A percentile compares a stretch with the other conserved stretches of the same genome.
phyloP scores from a whole-genome alignment of 2,329 filamentous ascomycete genomes.

The Verticillium longisporum region DNA sequence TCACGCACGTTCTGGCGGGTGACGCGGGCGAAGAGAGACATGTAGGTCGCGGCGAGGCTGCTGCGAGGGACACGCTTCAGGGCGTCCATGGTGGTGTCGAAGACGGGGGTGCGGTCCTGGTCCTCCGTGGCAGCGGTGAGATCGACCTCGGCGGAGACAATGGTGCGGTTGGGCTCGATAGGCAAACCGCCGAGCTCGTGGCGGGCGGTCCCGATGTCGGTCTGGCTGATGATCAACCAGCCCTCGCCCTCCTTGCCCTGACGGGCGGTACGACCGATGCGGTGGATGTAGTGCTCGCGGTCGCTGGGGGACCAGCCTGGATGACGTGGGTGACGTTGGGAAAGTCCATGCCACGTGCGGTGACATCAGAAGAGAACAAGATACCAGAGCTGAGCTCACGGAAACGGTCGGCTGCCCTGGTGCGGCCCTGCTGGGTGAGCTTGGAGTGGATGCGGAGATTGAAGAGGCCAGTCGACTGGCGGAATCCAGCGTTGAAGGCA shows the following conservation, averaged over 20 bases:
- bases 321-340: conserved; percentile 75
- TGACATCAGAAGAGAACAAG: conserved; percentile 73
- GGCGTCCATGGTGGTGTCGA: neutral
- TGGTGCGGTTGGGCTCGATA: conserved; percentile 44
- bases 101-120: conserved; percentile 26
- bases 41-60: conserved; percentile 39
- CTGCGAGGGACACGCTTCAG: conserved; percentile 20
- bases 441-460: conserved; percentile 69
- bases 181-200: conserved; percentile 51
- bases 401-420: conserved; percentile 66
- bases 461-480: neutral
- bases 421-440: conserved; percentile 64
- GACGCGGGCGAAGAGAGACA: conserved; percentile 48
- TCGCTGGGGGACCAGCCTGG: conserved; percentile 60
- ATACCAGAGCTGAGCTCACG: conserved; percentile 54
- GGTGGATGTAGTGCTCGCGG: conserved; percentile 69
- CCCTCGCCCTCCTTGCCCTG: conserved; percentile 68
- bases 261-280: conserved; percentile 69
- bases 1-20: conserved; percentile 26
- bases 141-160: conserved; percentile 47
- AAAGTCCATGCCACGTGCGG: conserved; percentile 78
- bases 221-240: conserved; percentile 55
- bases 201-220: conserved; percentile 43
- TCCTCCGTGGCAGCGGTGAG: conserved; percentile 20
- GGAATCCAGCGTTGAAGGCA: conserved; percentile 25